These are phyloP conservation scores for Umbilicus rupestris DNA, from an alignment of 164 flowering plant species.

Conservation along the genomic window DNA sequence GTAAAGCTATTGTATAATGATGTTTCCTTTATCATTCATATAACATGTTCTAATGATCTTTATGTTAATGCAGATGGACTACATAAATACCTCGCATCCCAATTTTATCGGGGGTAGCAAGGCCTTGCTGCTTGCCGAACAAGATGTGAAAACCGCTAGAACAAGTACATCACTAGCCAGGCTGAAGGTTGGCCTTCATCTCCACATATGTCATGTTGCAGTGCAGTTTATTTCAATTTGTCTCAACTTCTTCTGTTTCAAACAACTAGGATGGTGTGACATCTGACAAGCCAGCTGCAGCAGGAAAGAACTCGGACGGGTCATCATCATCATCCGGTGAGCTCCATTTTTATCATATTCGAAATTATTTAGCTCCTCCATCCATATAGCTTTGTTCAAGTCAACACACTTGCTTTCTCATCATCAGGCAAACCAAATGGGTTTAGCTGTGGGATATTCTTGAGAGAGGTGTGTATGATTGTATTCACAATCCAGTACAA, in stretches of 20 bases:
- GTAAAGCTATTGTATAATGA: too few species aligned
- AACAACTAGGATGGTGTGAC: neutral
- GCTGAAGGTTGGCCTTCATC: neutral
- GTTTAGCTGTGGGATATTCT: neutral
- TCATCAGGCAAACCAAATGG: neutral
- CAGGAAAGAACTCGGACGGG: neutral
- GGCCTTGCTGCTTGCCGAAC: conserved; percentile 40
- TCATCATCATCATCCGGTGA: neutral
- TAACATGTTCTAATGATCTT: neutral
- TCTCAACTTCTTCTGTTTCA: neutral
- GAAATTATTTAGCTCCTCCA: neutral
- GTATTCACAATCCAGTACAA: neutral
- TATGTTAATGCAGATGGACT: conserved; percentile 31
- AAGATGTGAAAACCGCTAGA: conserved; percentile 20
- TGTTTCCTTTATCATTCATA: neutral
- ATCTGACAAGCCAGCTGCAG: neutral
- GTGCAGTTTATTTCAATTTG: neutral
- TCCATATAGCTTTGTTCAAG: neutral
- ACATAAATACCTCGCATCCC: conserved; percentile 49
- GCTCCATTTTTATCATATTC: neutral
- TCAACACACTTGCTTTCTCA: neutral
- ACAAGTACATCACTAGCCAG: neutral
- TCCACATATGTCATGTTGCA: neutral
- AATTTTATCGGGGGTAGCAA: conserved; percentile 46
- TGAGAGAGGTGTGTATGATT: neutral